These are phyloP conservation scores for Bipolaris oryzae DNA, from an alignment of 2,329 filamentous ascomycete genomes.

Conservation along the genomic window DNA sequence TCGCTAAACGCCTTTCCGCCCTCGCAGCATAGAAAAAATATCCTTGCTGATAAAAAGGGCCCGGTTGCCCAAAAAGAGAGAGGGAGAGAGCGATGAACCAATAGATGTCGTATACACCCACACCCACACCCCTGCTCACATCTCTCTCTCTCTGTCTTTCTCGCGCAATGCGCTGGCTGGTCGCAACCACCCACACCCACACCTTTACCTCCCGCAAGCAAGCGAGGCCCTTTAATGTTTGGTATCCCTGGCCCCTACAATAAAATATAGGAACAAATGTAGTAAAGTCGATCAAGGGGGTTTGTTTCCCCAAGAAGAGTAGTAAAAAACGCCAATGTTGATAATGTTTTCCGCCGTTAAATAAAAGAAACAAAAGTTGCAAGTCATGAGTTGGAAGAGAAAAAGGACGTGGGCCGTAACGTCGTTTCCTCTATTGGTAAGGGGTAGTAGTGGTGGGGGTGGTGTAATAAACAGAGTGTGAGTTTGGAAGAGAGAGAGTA, in stretches of 20 bases:
- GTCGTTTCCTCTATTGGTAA: constrained; percentile 12
- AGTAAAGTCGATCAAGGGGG: background rate
- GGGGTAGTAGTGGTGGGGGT: constrained; percentile 8
- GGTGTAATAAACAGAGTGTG: constrained; percentile 31
- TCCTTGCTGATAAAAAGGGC: too few species aligned
- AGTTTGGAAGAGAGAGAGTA: constrained; percentile 28
- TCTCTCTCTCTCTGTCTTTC: too few species aligned
- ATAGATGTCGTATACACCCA: too few species aligned
- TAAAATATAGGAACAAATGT: constrained; percentile 5
- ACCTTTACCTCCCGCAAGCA: too few species aligned
- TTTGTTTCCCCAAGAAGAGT: too few species aligned
- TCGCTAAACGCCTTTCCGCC: too few species aligned
- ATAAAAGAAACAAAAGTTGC: background rate
- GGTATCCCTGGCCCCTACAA: constrained; percentile 13
- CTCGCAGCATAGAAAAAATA: too few species aligned
- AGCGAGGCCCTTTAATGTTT: background rate
- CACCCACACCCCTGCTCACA: too few species aligned
- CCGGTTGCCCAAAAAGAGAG: too few species aligned
- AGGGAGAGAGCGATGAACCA: too few species aligned
- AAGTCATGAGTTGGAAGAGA: constrained; percentile 12
- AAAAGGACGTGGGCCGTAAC: constrained; percentile 18
- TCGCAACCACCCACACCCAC: too few species aligned
- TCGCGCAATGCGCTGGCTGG: too few species aligned
- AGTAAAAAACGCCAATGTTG: constrained; percentile 14
- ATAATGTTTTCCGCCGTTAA: constrained; percentile 16